Percentiles rank a stretch among this genome's conserved stretches.
Conservation (phyloP, 2,329 filamentous ascomycete species). For the Xylariaceae sp. region DNA sequence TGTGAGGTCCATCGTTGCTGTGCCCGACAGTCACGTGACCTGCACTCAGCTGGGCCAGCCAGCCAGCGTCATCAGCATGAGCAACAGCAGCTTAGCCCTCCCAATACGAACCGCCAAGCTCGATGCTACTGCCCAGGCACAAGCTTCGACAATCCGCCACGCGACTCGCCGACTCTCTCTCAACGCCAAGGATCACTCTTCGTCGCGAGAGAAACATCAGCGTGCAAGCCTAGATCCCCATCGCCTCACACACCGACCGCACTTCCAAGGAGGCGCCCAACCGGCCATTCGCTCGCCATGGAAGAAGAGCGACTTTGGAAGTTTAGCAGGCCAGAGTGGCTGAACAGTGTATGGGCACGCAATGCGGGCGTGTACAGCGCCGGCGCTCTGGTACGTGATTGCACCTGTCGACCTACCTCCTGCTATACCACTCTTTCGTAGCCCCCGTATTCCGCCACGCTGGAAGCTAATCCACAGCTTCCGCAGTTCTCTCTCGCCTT, state of each 20-base stretch:
- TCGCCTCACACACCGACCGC: background rate
- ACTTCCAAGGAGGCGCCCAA: background rate
- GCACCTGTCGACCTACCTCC: background rate
- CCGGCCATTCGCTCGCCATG: conserved; percentile 35
- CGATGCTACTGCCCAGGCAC: too few species aligned
- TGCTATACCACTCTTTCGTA: too few species aligned
- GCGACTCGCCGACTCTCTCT: background rate
- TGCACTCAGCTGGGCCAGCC: too few species aligned
- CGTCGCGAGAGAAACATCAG: background rate
- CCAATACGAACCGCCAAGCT: too few species aligned
- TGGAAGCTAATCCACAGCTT: too few species aligned
- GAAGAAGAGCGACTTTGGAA: conserved; percentile 65
- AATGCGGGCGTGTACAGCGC: conserved; percentile 61
- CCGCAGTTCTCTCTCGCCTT: conserved; percentile 63
- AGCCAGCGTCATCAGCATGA: too few species aligned
- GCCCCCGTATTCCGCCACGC: too few species aligned
- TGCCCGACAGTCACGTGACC: too few species aligned
- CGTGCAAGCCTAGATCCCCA: background rate
- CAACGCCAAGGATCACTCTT: background rate
- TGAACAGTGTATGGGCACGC: conserved; percentile 60
- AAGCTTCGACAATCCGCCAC: too few species aligned
- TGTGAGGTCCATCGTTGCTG: too few species aligned
- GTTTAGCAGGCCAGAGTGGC: conserved; percentile 63
- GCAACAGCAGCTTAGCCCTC: too few species aligned
- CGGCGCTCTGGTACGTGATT: conserved; percentile 56